Evolutionary conservation across 164 flowering plant species (phyloP).

Genomic region (grape (Vitis vinifera)): ASM3070453v1 NC_081809.1:11106001-11106500

Average conservation of each 20-base stretch:
- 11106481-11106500: too few species aligned
- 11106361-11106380: neutral
- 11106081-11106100: neutral
- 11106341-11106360: neutral
- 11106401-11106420: neutral
- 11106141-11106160: neutral
- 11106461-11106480: too few species aligned
- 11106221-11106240: neutral
- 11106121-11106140: neutral
- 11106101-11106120: neutral
- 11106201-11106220: neutral
- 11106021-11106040: too few species aligned
- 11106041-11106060: too few species aligned
- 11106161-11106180: neutral
- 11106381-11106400: neutral
- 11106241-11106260: neutral
- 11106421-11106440: neutral
- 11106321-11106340: neutral
- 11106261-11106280: neutral
- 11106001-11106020: too few species aligned
- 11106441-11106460: too few species aligned
- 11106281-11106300: neutral
- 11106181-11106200: neutral
- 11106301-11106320: neutral
- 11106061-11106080: too few species aligned